Conservation (phyloP, 768 basidiomycete genomes). For the Macrolepiota dolichaula region DNA sequence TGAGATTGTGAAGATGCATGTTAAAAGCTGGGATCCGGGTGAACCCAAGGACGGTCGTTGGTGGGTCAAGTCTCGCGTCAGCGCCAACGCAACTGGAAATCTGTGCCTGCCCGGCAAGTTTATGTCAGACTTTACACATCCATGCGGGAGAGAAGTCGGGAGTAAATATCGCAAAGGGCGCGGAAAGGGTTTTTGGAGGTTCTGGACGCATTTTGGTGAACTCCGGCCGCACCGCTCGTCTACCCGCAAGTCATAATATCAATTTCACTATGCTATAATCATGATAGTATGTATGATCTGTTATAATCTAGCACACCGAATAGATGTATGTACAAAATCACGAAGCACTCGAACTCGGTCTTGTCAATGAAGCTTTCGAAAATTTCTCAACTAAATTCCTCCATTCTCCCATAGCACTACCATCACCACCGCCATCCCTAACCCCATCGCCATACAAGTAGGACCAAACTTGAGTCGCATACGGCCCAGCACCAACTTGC, state of each 20-base stretch:
- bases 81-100: too few species aligned
- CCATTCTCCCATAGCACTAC: neutral
- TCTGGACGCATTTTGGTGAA: too few species aligned
- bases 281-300: too few species aligned
- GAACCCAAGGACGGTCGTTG: neutral
- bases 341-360: neutral
- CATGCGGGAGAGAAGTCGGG: too few species aligned
- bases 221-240: too few species aligned
- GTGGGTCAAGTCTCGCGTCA: neutral
- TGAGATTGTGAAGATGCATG: neutral
- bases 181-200: too few species aligned
- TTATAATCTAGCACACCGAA: too few species aligned
- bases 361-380: neutral
- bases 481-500: constrained; percentile 17
- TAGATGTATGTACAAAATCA: neutral
- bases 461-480: neutral
- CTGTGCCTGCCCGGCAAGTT: too few species aligned
- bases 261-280: too few species aligned
- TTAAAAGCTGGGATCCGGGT: neutral
- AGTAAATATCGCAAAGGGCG: too few species aligned
- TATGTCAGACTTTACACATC: too few species aligned
- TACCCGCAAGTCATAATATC: too few species aligned
- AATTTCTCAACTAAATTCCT: neutral
- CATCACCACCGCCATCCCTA: neutral
- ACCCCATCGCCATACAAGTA: neutral